Base-by-base conservation (phyloP, 306 rosid genomes). In the Hylodesmum podocarpum region DNA sequence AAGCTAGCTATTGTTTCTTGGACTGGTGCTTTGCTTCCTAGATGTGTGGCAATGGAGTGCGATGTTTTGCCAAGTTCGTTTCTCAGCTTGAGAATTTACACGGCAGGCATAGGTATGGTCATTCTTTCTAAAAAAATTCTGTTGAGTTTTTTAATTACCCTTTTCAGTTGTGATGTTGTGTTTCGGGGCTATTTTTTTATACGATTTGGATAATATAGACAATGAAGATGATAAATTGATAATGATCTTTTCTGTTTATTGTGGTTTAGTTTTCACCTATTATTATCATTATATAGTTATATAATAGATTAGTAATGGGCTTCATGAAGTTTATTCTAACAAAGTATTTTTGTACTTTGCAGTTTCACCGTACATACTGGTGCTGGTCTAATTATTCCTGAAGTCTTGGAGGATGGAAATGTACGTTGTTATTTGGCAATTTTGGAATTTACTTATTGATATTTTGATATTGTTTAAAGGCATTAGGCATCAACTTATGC, bases 41-140 rank as follows among this genome's bases (percentile, higher is more conserved):
- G 97, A 95, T 95, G 98, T 92, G 97, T 62, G 97, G 97, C 43
- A 95, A 92, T 81, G 98, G 97, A 43, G 91, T 92, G 16, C 87
- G 97, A 12, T 95, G 97, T 83, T 90, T 92, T 37, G 96, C 97
- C 47, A 86, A 87, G 77, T 94, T 94, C 39, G 78, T 94, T 75
- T 84, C 88, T 10, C 90, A 94, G 81, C 95, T 92, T 13, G 95
- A 92, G 82, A 92, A 87, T 84, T 81, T 94, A 84, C 88, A 80
- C 4, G 98, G 97, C 43, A 88, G 77, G 73, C 95, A 86, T 2
- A 87, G 97, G 98, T 92, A 64, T 39, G 77, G n/a, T 22, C 65
- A 21, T 47, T 39, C 80, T 18, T 39, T 6, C 34, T 59, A 22
- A 37, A 24, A 3, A 2, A 12, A 3, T 36, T 37, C 19, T 27